These are phyloP conservation scores for Boletellus sp. DNA, from an alignment of 1,284 basidiomycete species.

Conservation along the genomic window DNA sequence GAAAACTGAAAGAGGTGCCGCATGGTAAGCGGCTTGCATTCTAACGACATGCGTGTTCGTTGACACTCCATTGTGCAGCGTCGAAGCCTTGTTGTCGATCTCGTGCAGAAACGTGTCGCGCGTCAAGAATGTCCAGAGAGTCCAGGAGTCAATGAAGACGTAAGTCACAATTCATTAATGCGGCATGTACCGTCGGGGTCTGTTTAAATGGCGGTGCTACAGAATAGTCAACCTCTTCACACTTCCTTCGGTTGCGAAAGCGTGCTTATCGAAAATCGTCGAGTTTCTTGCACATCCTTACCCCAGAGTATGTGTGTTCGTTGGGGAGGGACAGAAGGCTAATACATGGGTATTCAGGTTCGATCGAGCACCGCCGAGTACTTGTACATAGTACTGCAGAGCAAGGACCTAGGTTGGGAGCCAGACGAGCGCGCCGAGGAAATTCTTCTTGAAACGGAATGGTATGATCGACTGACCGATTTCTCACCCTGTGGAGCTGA, in stretches of 20 bases:
- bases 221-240: conserved; percentile 65
- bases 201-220: conserved; percentile 14
- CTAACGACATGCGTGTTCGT: conserved; percentile 19
- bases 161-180: conserved; percentile 37
- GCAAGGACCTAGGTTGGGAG: conserved; percentile 59
- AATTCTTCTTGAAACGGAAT: conserved; percentile 78
- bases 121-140: conserved; percentile 76
- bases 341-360: conserved; percentile 45
- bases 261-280: conserved; percentile 47
- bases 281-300: conserved; percentile 73
- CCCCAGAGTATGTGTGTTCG: conserved; percentile 57
- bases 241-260: conserved; percentile 42
- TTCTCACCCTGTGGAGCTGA: conserved; percentile 30
- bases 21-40: conserved; percentile 42
- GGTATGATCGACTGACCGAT: conserved; percentile 43
- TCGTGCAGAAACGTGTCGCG: conserved; percentile 57
- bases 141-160: conserved; percentile 80
- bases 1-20: conserved; percentile 43
- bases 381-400: conserved; percentile 71
- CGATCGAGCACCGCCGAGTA: conserved; percentile 78
- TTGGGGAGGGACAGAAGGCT: conserved; percentile 8
- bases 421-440: conserved; percentile 66
- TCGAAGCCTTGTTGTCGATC: conserved; percentile 46
- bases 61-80: conserved; percentile 35
- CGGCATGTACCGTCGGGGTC: conserved; percentile 10